Percentiles rank a stretch among this genome's conserved stretches.
These are phyloP conservation scores for Austroboletus olivaceoglutinosus DNA, from an alignment of 1,284 basidiomycete species.

Conservation along the genomic window DNA sequence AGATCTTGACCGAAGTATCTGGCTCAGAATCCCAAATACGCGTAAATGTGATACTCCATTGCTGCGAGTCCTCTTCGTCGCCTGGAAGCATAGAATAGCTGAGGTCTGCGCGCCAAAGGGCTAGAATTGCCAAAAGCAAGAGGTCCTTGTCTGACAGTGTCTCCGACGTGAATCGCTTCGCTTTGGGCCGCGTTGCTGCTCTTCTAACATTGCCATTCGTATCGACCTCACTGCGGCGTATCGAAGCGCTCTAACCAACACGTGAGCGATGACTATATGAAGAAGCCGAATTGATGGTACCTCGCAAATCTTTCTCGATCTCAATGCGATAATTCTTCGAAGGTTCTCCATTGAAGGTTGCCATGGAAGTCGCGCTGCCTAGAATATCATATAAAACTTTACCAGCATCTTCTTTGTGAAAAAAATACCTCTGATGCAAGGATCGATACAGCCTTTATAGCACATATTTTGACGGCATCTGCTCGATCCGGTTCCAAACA, in stretches of 20 bases:
- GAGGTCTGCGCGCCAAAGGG: conserved; percentile 62
- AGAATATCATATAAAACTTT: conserved; percentile 8
- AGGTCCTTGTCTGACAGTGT: conserved; percentile 64
- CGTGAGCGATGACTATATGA: conserved; percentile 8
- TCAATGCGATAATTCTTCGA: conserved; percentile 42
- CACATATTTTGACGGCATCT: conserved; percentile 78
- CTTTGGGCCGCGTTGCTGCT: conserved; percentile 55
- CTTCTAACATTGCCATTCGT: conserved; percentile 53
- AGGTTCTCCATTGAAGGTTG: conserved; percentile 53
- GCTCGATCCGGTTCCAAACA: conserved; percentile 75
- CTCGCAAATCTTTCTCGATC: conserved; percentile 55
- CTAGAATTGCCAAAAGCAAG: conserved; percentile 60
- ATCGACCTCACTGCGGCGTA: conserved; percentile 57
- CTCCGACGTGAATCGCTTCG: conserved; percentile 55
- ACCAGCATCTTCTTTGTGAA: background rate
- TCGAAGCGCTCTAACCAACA: conserved; percentile 42
- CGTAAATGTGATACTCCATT: conserved; percentile 47
- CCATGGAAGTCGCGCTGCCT: conserved; percentile 59
- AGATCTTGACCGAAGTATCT: conserved; percentile 64
- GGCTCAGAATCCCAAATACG: conserved; percentile 60
- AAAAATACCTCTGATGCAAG: conserved; percentile 30
- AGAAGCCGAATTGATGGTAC: conserved; percentile 36
- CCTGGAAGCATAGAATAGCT: conserved; percentile 44
- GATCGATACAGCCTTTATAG: conserved; percentile 56
- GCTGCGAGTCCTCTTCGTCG: conserved; percentile 37